Evolutionary conservation across 2,329 filamentous ascomycete genomes (phyloP), one percentile per base, ranked within the genome.

Genomic region (Xylaria polymorpha): DNA sequence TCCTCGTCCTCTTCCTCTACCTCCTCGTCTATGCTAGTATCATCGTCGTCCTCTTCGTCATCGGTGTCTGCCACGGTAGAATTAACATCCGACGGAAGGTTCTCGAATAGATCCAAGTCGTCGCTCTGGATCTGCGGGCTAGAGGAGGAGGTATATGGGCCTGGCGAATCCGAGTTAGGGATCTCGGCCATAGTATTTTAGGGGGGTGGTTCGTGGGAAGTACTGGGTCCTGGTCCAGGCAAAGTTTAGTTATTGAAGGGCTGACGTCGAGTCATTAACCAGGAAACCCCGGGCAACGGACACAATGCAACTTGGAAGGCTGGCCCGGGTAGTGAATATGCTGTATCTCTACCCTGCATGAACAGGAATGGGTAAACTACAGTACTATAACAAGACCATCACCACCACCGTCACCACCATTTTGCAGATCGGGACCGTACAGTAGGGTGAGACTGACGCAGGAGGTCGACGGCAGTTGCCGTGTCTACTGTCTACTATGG

Each of bases 101-200:
- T 53, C 7, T 61, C 67, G 32, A 44, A 29, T 18, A 46, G 43
- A 18, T 67, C 67, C 44, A 60, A 55, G 51, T 51, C 32, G 64
- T 71, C 59, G 18, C 39, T 56, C 8, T 37, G 18, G 53, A 37
- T 29, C 15, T 2, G 46, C 25, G 50, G 39, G 25, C 32, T 37
- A 8, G 68, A 20, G 22, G 61, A 66, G 20, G 64, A 44, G 43
- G 32, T 29, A 18, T 29, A 58, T 41, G 35, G 43, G n/a, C 43
- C 56, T 6, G 59, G 50, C 3, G 48, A 51, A 64, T 73, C 71
- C n/a, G 73, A 75, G 62, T 73, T 53, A 41, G 63, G 41, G 41
- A 73, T 68, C 69, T 75, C 74, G 58, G 69, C 73, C 74, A 76
- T 76, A 64, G 41, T 71, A 64, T 43, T 29, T 51, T 3, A 37